phyloP scores from a whole-genome alignment of 768 basidiomycete genomes.

The Phylloporus rhodoxanthus region DNA sequence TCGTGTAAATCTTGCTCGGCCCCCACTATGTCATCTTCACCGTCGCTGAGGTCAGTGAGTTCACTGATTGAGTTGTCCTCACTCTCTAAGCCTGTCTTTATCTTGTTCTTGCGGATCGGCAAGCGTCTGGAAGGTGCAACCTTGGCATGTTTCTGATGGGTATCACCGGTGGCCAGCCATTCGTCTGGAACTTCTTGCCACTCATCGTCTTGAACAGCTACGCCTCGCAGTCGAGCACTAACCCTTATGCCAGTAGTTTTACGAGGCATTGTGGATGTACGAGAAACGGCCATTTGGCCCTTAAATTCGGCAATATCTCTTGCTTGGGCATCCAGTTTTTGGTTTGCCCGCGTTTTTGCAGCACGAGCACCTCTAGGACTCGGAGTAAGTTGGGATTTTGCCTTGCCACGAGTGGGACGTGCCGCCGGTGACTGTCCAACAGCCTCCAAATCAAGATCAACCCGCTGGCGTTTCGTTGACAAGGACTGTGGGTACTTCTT shows the following conservation, averaged over 20 bases:
- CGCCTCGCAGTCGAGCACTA: constrained; percentile 60
- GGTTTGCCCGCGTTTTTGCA: constrained; percentile 68
- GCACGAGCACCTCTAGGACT: constrained; percentile 49
- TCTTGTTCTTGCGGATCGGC: constrained; percentile 6
- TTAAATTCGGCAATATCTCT: constrained; percentile 62
- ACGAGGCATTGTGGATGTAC: constrained; percentile 20
- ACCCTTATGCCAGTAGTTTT: constrained; percentile 51
- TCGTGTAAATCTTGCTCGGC: constrained; percentile 4
- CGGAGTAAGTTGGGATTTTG: constrained; percentile 15
- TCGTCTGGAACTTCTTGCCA: constrained; percentile 81
- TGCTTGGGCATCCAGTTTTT: constrained; percentile 62
- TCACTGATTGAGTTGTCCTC: constrained; percentile 64
- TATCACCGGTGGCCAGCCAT: constrained; percentile 41
- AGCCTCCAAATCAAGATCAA: constrained; percentile 1
- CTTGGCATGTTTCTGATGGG: constrained; percentile 14
- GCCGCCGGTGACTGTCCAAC: constrained; percentile 4
- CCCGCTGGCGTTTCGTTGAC: constrained; percentile 25
- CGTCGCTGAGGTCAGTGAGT: constrained; percentile 65
- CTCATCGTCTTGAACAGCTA: constrained; percentile 47
- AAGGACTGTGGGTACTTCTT: constrained; percentile 18
- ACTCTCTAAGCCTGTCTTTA: constrained; percentile 55
- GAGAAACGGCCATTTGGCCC: constrained; percentile 34
- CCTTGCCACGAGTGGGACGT: constrained; percentile 13
- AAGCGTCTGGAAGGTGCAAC: constrained; percentile 5
- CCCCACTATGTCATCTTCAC: constrained; percentile 26